Base-by-base conservation (phyloP, 2,329 filamentous ascomycete genomes). In the Aspergillus niger region DNA sequence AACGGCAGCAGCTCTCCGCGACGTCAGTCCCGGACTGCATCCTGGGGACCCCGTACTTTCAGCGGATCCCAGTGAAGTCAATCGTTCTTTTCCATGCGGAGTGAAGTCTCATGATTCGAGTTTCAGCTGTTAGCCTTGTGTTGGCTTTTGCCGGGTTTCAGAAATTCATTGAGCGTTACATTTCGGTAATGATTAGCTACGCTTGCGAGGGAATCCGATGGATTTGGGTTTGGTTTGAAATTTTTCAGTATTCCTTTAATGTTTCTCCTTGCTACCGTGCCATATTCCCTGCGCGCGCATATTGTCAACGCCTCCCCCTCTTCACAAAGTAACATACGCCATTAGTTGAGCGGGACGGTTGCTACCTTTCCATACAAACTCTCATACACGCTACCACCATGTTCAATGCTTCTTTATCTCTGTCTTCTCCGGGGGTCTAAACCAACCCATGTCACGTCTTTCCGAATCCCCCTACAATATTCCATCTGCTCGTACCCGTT, bases 21-120 rank as follows among this genome's bases (percentile, higher is more conserved):
- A 52, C 66, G 69, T 32, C 68, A 69, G 54, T 69, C 72, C 20
- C 67, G 68, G 47, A 71, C 66, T 44, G 64, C 67, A 58, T 66
- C 69, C 3, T 74, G 72, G 72, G 71, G 68, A 8, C 63, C 69
- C n/a, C 67, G 68, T 38, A 62, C 63, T 15, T 61, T 58, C 22
- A 70, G 65, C 55, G 65, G 65, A 48, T 63, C 69, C 51, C 66
- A 66, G 59, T 73, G 65, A 65, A 41, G 48, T 51, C 24, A 24
- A 38, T 56, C 38, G 49, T 62, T 44, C 32, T 13, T 55, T 55
- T 43, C 39, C 15, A 55, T 50, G 50, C 30, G 26, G 28, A 47
- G 52, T 54, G 52, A 8, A 44, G 48, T 58, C 53, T 54, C 51
- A 53, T 32, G 43, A 47, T 53, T 58, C 41, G 55, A 51, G 36